Conservation (phyloP, 805 yeast species). For the Tetrapisispora arboricola region DNA sequence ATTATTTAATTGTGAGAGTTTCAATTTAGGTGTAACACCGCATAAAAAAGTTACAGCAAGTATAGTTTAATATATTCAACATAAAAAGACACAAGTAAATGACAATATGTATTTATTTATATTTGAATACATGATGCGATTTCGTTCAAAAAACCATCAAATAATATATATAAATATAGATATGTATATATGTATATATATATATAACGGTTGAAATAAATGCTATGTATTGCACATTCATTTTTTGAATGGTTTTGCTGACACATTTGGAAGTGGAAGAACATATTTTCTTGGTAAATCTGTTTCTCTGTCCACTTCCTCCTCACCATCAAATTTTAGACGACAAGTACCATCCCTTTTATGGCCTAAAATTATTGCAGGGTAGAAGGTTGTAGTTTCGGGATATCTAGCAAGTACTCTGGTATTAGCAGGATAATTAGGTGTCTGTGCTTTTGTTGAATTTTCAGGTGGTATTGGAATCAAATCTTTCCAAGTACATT, state of each 20-base stretch:
- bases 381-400: conserved; percentile 93
- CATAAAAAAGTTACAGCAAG: too few species aligned
- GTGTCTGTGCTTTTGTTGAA: conserved; percentile 26
- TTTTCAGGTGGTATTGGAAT: conserved; percentile 54
- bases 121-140: too few species aligned
- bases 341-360: conserved; percentile 67
- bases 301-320: conserved; percentile 90
- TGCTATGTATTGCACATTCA: background rate
- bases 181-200: too few species aligned
- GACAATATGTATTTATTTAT: too few species aligned
- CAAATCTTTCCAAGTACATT: conserved; percentile 72
- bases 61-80: too few species aligned
- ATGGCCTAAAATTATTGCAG: conserved; percentile 80
- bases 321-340: conserved; percentile 90
- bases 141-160: too few species aligned
- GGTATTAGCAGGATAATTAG: conserved; percentile 59
- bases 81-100: too few species aligned
- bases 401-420: conserved; percentile 91
- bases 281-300: conserved; percentile 82
- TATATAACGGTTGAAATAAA: too few species aligned
- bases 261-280: conserved; percentile 50
- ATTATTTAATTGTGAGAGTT: too few species aligned
- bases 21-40: too few species aligned
- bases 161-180: too few species aligned
- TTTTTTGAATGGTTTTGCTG: conserved; percentile 18